A percentile compares a stretch with the other conserved stretches of the same genome.
These are phyloP conservation scores for Pleurotus tuoliensis DNA, from an alignment of 768 basidiomycete genomes.

Conservation along the genomic window DNA sequence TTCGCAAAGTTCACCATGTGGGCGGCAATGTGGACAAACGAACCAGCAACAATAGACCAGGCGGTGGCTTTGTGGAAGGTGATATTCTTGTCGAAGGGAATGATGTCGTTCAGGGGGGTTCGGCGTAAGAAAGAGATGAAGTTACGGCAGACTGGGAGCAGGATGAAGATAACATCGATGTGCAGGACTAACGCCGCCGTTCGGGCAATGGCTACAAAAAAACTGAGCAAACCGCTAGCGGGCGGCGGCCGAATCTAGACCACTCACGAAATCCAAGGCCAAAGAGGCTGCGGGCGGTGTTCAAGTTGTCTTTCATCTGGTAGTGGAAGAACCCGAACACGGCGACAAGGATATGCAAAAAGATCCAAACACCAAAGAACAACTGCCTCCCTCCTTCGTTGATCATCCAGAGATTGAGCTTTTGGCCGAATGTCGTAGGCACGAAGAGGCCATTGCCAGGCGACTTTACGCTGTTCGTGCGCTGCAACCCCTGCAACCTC, in stretches of 20 bases:
- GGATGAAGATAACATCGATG: constrained; percentile 88
- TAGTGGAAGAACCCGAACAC: constrained; percentile 78
- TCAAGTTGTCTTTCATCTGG: constrained; percentile 73
- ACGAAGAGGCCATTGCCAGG: constrained; percentile 23
- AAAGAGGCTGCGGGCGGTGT: constrained; percentile 61
- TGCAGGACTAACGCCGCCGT: constrained; percentile 87
- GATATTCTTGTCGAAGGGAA: constrained; percentile 93
- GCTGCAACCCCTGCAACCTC: constrained; percentile 83
- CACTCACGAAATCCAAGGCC: constrained; percentile 73
- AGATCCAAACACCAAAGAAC: constrained; percentile 78
- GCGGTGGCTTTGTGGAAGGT: constrained; percentile 87
- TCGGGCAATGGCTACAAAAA: constrained; percentile 70
- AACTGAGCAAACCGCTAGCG: constrained; percentile 28
- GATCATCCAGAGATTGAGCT: constrained; percentile 82
- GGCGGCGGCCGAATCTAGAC: constrained; percentile 21
- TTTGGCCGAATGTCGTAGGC: constrained; percentile 39
- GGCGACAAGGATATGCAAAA: constrained; percentile 77
- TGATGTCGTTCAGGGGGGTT: constrained; percentile 79
- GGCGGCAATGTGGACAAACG: constrained; percentile 71
- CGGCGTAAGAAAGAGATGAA: constrained; percentile 87
- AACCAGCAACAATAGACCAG: constrained; percentile 83
- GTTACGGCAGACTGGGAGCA: constrained; percentile 93
- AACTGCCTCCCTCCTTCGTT: constrained; percentile 81
- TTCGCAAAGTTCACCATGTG: constrained; percentile 85
- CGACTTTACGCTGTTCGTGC: constrained; percentile 39